Conservation (phyloP, 2,329 filamentous ascomycete genomes). For the Apiospora hydei region DNA sequence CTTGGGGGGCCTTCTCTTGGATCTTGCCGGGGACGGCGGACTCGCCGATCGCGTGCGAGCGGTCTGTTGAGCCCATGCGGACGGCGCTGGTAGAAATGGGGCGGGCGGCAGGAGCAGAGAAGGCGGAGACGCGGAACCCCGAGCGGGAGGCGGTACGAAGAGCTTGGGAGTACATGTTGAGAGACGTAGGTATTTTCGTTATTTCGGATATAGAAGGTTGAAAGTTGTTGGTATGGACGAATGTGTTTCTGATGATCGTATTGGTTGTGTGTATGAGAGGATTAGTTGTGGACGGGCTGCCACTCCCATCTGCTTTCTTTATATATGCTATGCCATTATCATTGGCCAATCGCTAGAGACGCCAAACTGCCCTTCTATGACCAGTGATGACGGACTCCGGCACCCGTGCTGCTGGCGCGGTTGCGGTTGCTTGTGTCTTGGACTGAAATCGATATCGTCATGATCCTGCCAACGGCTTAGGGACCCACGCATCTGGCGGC, state of each 20-base stretch:
- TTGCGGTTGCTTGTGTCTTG: not conserved
- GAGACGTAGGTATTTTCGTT: fast-evolving
- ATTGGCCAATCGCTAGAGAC: not conserved
- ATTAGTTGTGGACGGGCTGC: fast-evolving
- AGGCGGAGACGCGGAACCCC: not conserved
- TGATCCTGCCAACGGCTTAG: not conserved
- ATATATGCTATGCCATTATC: not conserved
- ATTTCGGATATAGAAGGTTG: too few species aligned
- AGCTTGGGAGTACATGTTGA: slow-evolving; percentile 9
- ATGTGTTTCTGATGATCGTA: fast-evolving
- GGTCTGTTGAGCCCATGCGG: not conserved
- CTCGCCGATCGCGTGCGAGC: slow-evolving; percentile 30
- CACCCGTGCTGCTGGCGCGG: not conserved
- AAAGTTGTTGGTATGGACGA: not conserved
- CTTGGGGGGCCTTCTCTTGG: slow-evolving; percentile 31
- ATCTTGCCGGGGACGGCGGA: slow-evolving; percentile 31
- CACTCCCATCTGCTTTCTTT: not conserved
- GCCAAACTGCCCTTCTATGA: not conserved
- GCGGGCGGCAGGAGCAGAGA: not conserved
- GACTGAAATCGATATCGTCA: slow-evolving; percentile 16
- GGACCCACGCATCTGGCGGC: not conserved
- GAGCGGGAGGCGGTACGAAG: not conserved
- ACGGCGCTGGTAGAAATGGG: not conserved
- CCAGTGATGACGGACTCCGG: not conserved
- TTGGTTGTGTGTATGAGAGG: not conserved